Evolutionary conservation across 2,329 filamentous ascomycete genomes (phyloP), one percentile per base, ranked within the genome.

Genomic region (Epichloe glyceriae): DNA sequence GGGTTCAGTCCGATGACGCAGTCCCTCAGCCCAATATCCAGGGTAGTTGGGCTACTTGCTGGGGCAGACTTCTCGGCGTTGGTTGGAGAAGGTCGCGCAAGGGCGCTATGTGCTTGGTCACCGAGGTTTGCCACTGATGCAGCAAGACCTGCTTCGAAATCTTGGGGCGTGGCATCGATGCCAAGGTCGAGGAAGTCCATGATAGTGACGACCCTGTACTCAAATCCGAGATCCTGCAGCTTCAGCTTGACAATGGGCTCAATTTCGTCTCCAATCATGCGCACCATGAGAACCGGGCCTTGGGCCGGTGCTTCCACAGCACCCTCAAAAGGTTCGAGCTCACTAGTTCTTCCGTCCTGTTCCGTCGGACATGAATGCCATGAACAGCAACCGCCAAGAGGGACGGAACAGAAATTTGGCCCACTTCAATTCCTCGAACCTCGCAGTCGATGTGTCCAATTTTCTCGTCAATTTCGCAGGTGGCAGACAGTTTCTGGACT

Each of bases 201-300:
- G 0, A 96, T 66, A 0, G 86, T 88, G 0, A 87, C 79, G 4
- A 97, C 86, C 15, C 85, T 84, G 64, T 98, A 98, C 63, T 98
- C 94, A n/a, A 88, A 67, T 53, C 82, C 84, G 4, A 95, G 58
- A 54, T 95, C 89, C 65, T 86, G 86, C 41, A 97, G 70, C 63
- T 95, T 94, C 52, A 96, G 66, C 64, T 94, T 95, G 57, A 96
- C 73, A 6, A 88, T 82, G 0, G 94, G 91, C 56, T 97, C 91
- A 69, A 94, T 87, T 63, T 97, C 91, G 62, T 97, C 90, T 0
- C 88, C 88, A 56, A 98, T 86, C 70, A 95, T 86, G 47, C 93
- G 80, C 53, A 86, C 80, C 83, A 95, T 95, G 49, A 97, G 65
- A 56, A 90, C 87, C 1, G 69, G 67, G 4, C 60, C 57, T 40